phyloP scores from a whole-genome alignment of 2,329 filamentous ascomycete genomes.

The Colletotrichum agaves region DNA sequence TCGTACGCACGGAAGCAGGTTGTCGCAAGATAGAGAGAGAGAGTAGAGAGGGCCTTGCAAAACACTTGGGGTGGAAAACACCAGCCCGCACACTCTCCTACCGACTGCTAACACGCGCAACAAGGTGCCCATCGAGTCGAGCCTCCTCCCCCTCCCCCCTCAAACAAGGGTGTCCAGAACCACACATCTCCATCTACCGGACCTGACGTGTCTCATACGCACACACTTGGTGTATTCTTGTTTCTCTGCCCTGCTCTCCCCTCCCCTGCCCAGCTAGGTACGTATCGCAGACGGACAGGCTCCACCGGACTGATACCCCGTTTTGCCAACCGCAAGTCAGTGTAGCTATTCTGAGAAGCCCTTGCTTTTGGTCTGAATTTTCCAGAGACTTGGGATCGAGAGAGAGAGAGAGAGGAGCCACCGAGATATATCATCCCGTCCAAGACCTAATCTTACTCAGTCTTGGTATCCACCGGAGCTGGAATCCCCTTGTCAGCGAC shows the following conservation, averaged over 20 bases:
- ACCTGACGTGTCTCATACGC: constrained; percentile 34
- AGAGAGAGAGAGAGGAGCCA: too few relatives aligned
- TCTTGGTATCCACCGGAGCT: constrained; percentile 27
- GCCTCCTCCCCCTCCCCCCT: constrained; percentile 7
- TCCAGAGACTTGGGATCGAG: not conserved
- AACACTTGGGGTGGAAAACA: constrained; percentile 8
- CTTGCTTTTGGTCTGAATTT: constrained; percentile 31
- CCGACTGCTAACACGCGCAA: not conserved
- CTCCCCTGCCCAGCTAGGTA: not conserved
- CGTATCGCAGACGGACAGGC: constrained; percentile 17
- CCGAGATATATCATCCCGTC: constrained; percentile 35
- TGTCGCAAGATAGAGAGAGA: constrained; percentile 18
- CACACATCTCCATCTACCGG: constrained; percentile 24
- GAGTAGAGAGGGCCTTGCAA: constrained; percentile 2
- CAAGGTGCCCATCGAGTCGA: not conserved
- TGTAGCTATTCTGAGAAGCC: constrained; percentile 35
- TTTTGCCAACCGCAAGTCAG: constrained; percentile 19
- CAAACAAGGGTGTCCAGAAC: constrained; percentile 29
- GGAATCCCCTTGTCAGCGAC: constrained; percentile 35
- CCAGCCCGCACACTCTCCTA: not conserved
- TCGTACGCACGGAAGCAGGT: constrained; percentile 29
- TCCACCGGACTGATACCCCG: constrained; percentile 36
- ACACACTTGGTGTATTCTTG: constrained; percentile 23
- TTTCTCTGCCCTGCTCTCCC: not conserved
- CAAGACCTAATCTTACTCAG: constrained; percentile 24